phyloP scores from a whole-genome alignment of 495 filamentous ascomycete species.

The Aspergillus biplanus region DNA sequence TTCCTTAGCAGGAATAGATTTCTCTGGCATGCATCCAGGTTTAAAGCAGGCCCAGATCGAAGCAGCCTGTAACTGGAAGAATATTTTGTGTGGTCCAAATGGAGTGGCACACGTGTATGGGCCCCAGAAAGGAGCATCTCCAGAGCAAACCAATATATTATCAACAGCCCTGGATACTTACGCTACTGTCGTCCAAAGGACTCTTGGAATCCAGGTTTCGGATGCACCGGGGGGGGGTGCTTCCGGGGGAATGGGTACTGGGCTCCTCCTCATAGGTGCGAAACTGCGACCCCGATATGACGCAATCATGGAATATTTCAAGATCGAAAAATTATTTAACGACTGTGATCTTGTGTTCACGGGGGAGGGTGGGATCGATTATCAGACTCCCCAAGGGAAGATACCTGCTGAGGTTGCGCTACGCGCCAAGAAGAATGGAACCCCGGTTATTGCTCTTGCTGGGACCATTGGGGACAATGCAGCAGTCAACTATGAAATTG shows the following conservation, averaged over 20 bases:
- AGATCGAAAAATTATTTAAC: conserved; percentile 2
- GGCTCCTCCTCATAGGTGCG: conserved; percentile 15
- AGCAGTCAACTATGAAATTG: conserved; percentile 15
- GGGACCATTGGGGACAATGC: conserved; percentile 14
- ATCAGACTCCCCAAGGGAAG: conserved; percentile 19
- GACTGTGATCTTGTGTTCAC: conserved; percentile 18
- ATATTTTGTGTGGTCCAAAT: conserved; percentile 17
- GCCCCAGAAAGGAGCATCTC: conserved; percentile 14
- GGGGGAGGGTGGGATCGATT: conserved; percentile 18
- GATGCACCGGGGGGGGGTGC: conserved; percentile 18
- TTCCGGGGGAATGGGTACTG: conserved; percentile 19
- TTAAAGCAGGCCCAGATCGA: conserved; percentile 12
- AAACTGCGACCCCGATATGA: conserved; percentile 20
- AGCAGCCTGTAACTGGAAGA: conserved; percentile 20
- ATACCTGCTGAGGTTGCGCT: conserved; percentile 20
- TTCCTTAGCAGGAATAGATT: conserved; percentile 8
- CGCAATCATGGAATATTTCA: conserved; percentile 17
- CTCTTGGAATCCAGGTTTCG: conserved; percentile 7
- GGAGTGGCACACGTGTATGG: conserved; percentile 19
- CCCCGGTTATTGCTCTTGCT: conserved; percentile 19
- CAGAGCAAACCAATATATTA: conserved; percentile 10
- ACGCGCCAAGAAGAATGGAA: conserved; percentile 11
- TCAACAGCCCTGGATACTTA: conserved; percentile 7
- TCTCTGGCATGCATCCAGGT: conserved; percentile 10
- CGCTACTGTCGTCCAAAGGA: conserved; percentile 10